These are phyloP conservation scores for Globisporangium viniferum DNA, from an alignment of 352 stramenopile genomes.

Conservation along the genomic window DNA sequence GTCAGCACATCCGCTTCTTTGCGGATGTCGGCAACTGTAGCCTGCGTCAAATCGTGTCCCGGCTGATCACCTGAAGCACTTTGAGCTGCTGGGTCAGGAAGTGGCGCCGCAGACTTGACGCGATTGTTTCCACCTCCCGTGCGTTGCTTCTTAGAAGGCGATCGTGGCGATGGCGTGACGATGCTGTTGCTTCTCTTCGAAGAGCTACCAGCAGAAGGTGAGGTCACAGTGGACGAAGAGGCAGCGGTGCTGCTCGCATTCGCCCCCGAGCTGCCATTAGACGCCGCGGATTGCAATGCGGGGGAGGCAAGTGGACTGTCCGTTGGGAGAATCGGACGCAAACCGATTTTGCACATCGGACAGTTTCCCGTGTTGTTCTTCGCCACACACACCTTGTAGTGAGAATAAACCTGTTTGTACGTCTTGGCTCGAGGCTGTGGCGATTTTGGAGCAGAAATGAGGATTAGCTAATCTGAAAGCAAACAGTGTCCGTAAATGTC, in stretches of 20 bases:
- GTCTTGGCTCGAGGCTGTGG: conserved; percentile 67
- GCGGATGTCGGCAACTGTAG: conserved; percentile 67
- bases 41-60: conserved; percentile 55
- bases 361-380: conserved; percentile 82
- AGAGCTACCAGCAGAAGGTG: conserved; percentile 29
- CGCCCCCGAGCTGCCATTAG: background rate
- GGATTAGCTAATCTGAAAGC: background rate
- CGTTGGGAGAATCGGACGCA: conserved; percentile 50
- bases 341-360: conserved; percentile 82
- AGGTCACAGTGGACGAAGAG: conserved; percentile 22
- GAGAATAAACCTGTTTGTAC: conserved; percentile 81
- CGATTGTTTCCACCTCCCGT: conserved; percentile 34
- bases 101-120: conserved; percentile 28
- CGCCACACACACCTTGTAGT: conserved; percentile 78
- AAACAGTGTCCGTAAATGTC: background rate
- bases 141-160: conserved; percentile 71
- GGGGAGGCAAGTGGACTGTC: conserved; percentile 28
- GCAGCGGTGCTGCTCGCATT: background rate
- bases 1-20: conserved; percentile 84
- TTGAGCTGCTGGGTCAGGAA: conserved; percentile 25
- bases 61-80: conserved; percentile 27
- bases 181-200: conserved; percentile 58
- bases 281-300: conserved; percentile 15
- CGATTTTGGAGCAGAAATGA: background rate
- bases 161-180: conserved; percentile 59